Evolutionary conservation across 2,329 filamentous ascomycete genomes (phyloP), one percentile per base, ranked within the genome.

Genomic region (Exophiala phaeomuriformis): DNA sequence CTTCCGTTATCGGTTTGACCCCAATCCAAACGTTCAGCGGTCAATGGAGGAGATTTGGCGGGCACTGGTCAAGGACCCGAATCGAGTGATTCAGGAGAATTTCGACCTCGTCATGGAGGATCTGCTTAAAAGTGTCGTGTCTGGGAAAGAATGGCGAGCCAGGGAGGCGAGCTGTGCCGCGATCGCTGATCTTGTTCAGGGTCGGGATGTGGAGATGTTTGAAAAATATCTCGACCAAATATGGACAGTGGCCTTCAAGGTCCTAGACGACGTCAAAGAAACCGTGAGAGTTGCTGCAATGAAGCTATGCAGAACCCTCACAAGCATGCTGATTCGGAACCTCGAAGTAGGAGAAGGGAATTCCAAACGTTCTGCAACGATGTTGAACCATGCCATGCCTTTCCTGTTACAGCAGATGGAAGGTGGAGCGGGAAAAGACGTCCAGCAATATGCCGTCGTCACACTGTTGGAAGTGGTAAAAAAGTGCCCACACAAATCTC

Each of bases 1-100:
- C 1, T 98, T 86, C 70, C 82, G 93, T 45, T 98, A 97, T 70
- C 80, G 90, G 47, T 97, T 97, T 57, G 93, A 98, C 68, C 93
- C 93, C 0, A 97, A 96, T 65, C 78, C 84, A 1, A 95, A 95
- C 60, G 93, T 97, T 8, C 88, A 91, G 67, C 80, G 84, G 45
- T 95, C 91, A 0, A 98, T 98, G 93, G 90, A 95, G 53, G 89
- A 94, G 58, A 97, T 98, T 61, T 98, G 93, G 93, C 90, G 87
- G 64, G 85, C 91, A 0, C 73, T 98, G n/a, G 90, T 97, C 50
- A 95, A 94, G 66, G 90, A 97, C 63, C 81, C 88, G 1, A 83
- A 81, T 12, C 77, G 79, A 0, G 87, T 86, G 0, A 80, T 97
- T 41, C 84, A 93, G 59, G 75, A 77, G 12, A 80, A 97, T 68